Percentiles rank a stretch among this genome's conserved stretches.
These are phyloP conservation scores for Eleusine coracana DNA, from an alignment of 176 grass and related monocot genomes.

Conservation along the genomic window DNA sequence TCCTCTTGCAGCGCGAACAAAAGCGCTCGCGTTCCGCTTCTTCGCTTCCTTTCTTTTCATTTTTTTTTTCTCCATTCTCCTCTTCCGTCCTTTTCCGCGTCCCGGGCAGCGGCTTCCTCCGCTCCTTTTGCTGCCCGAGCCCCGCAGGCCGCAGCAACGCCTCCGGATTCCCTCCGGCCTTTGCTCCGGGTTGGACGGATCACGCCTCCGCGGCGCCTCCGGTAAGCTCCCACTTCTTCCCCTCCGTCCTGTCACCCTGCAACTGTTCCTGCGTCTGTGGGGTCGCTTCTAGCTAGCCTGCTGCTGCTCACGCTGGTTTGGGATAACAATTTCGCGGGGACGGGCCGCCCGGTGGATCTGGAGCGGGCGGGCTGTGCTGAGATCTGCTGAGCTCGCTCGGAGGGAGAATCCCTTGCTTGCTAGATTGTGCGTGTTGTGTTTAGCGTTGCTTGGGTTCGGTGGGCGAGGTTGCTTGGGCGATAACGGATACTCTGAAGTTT, in stretches of 20 bases:
- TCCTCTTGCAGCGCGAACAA: slow-evolving; percentile 1
- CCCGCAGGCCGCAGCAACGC: slow-evolving; percentile 12
- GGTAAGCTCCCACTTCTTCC: neutral
- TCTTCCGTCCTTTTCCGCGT: slow-evolving; percentile 44
- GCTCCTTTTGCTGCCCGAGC: slow-evolving; percentile 10
- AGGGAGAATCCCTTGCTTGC: neutral
- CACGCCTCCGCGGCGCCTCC: slow-evolving; percentile 7
- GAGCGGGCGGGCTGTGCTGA: slow-evolving; percentile 21
- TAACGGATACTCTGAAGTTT: neutral
- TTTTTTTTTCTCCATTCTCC: neutral
- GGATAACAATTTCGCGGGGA: slow-evolving; percentile 26
- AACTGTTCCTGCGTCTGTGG: neutral
- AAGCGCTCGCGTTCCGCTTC: slow-evolving; percentile 20
- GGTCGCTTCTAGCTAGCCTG: slow-evolving; percentile 6
- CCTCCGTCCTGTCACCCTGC: neutral
- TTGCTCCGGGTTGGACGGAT: slow-evolving; percentile 20
- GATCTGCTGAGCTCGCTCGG: slow-evolving; percentile 19
- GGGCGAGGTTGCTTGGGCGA: neutral
- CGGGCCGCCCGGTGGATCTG: slow-evolving; percentile 32
- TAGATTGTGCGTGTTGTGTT: neutral
- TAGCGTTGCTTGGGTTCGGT: neutral
- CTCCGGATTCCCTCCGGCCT: slow-evolving; percentile 43
- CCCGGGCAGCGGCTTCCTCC: slow-evolving; percentile 23
- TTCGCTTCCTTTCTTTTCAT: slow-evolving; percentile 8
- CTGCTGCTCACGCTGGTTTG: slow-evolving; percentile 20